Evolutionary conservation across 106 monocot species (phyloP).

Genomic region (Dendrobium officinale): DNA sequence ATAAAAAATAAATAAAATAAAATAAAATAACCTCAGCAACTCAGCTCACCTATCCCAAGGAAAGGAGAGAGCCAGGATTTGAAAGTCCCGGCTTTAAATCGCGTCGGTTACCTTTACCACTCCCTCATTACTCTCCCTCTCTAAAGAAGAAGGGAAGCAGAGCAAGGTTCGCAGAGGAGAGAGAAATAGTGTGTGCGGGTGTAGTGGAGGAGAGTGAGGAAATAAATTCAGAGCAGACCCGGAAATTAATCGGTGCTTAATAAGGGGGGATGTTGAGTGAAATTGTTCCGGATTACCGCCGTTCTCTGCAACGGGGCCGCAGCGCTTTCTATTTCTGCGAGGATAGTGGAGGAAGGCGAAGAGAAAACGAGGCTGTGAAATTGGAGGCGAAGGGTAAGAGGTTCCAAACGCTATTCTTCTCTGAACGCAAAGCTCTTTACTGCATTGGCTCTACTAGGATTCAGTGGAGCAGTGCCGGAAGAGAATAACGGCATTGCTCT

Average conservation of each 20-base stretch:
- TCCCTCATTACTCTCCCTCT: constrained; percentile 10
- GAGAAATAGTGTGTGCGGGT: background rate
- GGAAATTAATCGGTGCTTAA: constrained; percentile 13
- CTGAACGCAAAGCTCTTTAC: too few species aligned
- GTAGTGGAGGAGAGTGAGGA: constrained; percentile 4
- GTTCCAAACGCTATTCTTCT: too few species aligned
- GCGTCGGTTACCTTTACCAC: constrained; percentile 10
- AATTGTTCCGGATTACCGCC: constrained; percentile 6
- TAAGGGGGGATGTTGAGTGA: constrained; percentile 10
- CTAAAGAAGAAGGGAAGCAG: constrained; percentile 7
- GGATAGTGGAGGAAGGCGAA: background rate
- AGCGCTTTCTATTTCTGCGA: background rate
- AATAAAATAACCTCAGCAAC: too few species aligned
- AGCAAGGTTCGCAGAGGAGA: background rate
- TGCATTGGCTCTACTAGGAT: too few species aligned
- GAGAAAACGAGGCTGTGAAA: background rate
- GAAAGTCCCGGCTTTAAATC: constrained; percentile 8
- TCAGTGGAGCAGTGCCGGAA: too few species aligned
- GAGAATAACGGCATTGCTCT: background rate
- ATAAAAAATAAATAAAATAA: too few species aligned
- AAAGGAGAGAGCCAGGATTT: background rate
- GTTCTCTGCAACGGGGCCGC: constrained; percentile 3
- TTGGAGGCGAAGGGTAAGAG: background rate
- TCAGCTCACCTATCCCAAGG: background rate
- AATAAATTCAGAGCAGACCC: constrained; percentile 7